A percentile compares a stretch with the other conserved stretches of the same genome.
Conservation (phyloP, 345 rosid genomes). For the Lepidium africanum region DNA sequence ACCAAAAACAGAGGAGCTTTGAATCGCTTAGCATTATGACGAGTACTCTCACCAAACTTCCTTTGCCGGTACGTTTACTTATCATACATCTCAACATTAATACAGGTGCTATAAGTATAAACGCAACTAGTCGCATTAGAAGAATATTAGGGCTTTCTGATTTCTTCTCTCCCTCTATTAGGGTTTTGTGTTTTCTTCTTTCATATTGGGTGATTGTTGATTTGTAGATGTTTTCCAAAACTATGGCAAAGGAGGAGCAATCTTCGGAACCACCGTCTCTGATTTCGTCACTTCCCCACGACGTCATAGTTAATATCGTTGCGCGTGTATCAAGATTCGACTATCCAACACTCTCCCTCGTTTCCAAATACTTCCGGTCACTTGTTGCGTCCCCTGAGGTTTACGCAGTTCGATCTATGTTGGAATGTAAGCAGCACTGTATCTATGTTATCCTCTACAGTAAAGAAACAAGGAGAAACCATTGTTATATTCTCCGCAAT, state of each 20-base stretch:
- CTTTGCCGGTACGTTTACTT: no score
- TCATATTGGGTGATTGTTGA: not conserved
- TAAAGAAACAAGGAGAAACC: no score
- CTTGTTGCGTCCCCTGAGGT: not conserved
- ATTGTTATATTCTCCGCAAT: no score
- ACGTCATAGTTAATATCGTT: not conserved
- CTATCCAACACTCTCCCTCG: not conserved
- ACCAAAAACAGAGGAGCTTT: no score
- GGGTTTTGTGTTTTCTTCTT: not conserved
- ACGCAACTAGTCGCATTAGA: no score
- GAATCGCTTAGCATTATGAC: no score
- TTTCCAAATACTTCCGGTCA: not conserved
- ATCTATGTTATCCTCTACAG: no score
- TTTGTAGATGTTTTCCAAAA: not conserved
- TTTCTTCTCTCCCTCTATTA: not conserved
- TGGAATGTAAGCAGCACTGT: no score
- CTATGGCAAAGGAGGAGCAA: not conserved
- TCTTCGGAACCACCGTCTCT: not conserved
- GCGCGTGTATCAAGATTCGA: not conserved
- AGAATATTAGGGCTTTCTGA: not conserved
- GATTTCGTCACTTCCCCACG: not conserved
- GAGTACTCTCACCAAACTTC: no score
- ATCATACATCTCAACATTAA: no score
- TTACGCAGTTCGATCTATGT: no score
- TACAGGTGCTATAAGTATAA: no score